Base-by-base conservation (phyloP, 2,329 filamentous ascomycete species). In the Epichloe amarillans region DNA sequence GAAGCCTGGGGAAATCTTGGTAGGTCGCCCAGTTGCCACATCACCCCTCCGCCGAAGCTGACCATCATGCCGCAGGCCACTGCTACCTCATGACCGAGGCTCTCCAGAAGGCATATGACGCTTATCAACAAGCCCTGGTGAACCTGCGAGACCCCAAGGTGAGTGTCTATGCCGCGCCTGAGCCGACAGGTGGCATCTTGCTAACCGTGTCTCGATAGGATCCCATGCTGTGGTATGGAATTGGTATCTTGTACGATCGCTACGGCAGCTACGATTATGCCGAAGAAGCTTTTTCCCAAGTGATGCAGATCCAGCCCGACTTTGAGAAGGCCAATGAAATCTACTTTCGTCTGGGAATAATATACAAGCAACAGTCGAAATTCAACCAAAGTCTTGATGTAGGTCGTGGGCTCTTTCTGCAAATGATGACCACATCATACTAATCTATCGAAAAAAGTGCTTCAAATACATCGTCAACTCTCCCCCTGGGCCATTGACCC, bases 291-390 rank as follows among this genome's bases (percentile, higher is more conserved):
- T 97, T 97, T 64, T 96, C 91, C 2, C 88, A 97, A 64, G 93
- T 98, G 55, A 97, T 98, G 93, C 85, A 88, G 59, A 97, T 98
- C 84, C 86, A 95, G 61, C 93, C 91, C 4, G 84, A 89, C 60
- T 97, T 97, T 59, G 93, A 98, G 63, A 98, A 98, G 76, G 90
- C 91, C 52, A 97, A 97, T 62, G 93, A 98, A 66, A 97, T 98
- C 50, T 98, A 97, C 68, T 98, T 98, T 70, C 82, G 93, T 30
- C 78, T 98, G 8, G 93, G 93, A n/a, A 98, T 98, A 72, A 97
- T 98, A 57, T 97, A 97, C 74, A 98, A 98, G 67, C 91, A 97
- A 62, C 93, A 97, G 65, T 84, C 90, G 55, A 97, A 97, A 66
- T 98, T 90, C 65, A 75, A 76, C 49, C 85, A 94, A 64, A 96